phyloP scores from a whole-genome alignment of 2,329 filamentous ascomycete genomes.

The Coleophoma eucalyptorum region DNA sequence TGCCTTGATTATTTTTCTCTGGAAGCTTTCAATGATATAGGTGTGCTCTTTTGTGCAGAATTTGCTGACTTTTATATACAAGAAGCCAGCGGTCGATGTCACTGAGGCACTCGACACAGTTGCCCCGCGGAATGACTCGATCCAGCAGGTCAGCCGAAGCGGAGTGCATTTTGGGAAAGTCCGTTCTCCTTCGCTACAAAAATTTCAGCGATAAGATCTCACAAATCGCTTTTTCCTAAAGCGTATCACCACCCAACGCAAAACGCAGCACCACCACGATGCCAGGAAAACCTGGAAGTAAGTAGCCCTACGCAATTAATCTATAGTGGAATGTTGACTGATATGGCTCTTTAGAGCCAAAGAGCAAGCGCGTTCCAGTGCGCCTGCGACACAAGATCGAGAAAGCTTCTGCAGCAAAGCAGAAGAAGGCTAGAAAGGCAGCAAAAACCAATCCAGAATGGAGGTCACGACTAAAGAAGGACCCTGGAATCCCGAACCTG shows the following conservation, averaged over 20 bases:
- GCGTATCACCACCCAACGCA: not conserved
- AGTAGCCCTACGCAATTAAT: slow-evolving; percentile 3
- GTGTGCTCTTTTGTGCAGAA: too few relatives aligned
- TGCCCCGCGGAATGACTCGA: not conserved
- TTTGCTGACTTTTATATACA: too few relatives aligned
- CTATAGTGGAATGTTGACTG: slow-evolving; percentile 14
- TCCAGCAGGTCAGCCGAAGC: not conserved
- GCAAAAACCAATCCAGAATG: slow-evolving; percentile 94
- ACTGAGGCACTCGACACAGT: not conserved
- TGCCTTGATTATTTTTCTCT: not conserved
- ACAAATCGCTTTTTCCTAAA: not conserved
- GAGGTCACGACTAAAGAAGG: slow-evolving; percentile 93
- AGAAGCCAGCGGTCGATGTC: not conserved
- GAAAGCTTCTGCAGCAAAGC: slow-evolving; percentile 86
- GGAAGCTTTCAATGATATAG: not conserved
- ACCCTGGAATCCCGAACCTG: slow-evolving; percentile 93
- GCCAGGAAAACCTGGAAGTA: slow-evolving; percentile 24
- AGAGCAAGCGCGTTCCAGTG: slow-evolving; percentile 87
- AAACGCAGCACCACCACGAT: slow-evolving; percentile 3
- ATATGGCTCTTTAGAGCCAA: slow-evolving; percentile 63
- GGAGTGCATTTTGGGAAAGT: not conserved
- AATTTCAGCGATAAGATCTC: slow-evolving; percentile 1
- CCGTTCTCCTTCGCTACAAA: slow-evolving; percentile 1
- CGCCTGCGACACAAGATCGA: slow-evolving; percentile 94
- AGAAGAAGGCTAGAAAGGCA: slow-evolving; percentile 82